Conservation (phyloP, 352 stramenopile genomes). For the Phytopythium aichiense region DNA sequence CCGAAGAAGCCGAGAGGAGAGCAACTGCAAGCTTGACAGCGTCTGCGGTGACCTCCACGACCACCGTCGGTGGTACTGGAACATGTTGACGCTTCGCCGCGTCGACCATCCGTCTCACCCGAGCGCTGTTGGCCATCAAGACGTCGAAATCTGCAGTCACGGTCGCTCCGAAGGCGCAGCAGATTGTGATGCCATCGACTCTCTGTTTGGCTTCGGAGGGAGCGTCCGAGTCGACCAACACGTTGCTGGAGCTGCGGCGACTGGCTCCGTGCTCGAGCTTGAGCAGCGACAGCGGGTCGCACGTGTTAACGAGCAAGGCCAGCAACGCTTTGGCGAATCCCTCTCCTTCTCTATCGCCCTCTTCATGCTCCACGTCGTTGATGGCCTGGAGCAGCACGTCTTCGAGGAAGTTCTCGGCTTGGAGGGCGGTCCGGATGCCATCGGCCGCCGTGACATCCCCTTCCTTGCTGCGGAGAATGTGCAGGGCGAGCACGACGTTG, state of each 20-base stretch:
- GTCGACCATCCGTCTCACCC: neutral
- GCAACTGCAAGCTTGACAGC: neutral
- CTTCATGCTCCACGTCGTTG: neutral
- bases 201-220: neutral
- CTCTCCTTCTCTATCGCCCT: slow-evolving; percentile 9
- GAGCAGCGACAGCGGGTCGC: slow-evolving; percentile 34
- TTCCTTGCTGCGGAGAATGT: slow-evolving; percentile 16
- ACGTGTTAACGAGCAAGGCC: slow-evolving; percentile 14
- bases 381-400: slow-evolving; percentile 22
- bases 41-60: too few species aligned
- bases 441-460: slow-evolving; percentile 10
- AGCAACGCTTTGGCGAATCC: slow-evolving; percentile 23
- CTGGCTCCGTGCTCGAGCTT: slow-evolving; percentile 22
- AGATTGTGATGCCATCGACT: neutral
- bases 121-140: neutral
- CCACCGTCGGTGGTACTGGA: neutral
- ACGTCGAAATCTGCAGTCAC: neutral
- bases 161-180: neutral
- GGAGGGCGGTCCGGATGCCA: slow-evolving; percentile 16
- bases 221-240: neutral
- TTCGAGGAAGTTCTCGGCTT: slow-evolving; percentile 15
- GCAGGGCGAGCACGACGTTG: slow-evolving; percentile 37
- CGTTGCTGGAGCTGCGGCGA: neutral
- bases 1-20: neutral
- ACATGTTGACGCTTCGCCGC: too few species aligned